Evolutionary conservation across 805 yeast genomes (phyloP).

Genomic region (Peterozyma xylosa): DNA sequence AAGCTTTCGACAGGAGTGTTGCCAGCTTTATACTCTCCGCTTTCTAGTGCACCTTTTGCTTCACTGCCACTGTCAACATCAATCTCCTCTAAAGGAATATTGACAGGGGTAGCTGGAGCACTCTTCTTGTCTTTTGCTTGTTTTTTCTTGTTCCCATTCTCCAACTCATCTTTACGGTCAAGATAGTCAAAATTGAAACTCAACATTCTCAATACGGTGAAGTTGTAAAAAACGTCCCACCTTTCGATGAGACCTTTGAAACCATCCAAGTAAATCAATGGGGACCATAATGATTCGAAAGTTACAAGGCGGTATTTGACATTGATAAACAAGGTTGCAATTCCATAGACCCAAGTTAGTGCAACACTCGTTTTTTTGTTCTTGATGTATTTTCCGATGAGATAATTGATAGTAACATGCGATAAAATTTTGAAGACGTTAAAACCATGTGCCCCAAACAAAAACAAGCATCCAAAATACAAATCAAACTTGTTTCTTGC

Average conservation of each 20-base stretch:
- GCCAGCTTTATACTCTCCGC: constrained; percentile 8
- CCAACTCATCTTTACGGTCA: constrained; percentile 23
- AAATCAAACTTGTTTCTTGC: constrained; percentile 63
- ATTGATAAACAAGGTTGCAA: constrained; percentile 72
- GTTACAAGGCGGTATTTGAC: constrained; percentile 42
- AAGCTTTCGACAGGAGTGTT: constrained; percentile 7
- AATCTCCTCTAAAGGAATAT: constrained; percentile 10
- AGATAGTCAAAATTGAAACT: constrained; percentile 78
- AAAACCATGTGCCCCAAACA: constrained; percentile 75
- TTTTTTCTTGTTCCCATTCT: not conserved
- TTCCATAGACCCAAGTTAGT: constrained; percentile 70
- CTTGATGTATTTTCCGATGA: constrained; percentile 32
- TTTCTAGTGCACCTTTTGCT: constrained; percentile 7
- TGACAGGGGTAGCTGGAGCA: not conserved
- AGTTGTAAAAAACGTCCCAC: constrained; percentile 96
- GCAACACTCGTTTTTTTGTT: constrained; percentile 30
- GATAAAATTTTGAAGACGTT: constrained; percentile 53
- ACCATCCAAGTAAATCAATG: constrained; percentile 50
- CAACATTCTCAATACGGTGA: constrained; percentile 75
- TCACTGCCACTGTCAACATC: constrained; percentile 8
- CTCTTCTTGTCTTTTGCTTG: not conserved
- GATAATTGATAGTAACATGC: constrained; percentile 49
- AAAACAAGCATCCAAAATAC: constrained; percentile 58
- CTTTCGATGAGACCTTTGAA: constrained; percentile 73
- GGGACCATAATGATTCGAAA: constrained; percentile 32